Evolutionary conservation across 2,329 filamentous ascomycete genomes (phyloP), one percentile per base, ranked within the genome.

Genomic region (Penicillium sp.): DNA sequence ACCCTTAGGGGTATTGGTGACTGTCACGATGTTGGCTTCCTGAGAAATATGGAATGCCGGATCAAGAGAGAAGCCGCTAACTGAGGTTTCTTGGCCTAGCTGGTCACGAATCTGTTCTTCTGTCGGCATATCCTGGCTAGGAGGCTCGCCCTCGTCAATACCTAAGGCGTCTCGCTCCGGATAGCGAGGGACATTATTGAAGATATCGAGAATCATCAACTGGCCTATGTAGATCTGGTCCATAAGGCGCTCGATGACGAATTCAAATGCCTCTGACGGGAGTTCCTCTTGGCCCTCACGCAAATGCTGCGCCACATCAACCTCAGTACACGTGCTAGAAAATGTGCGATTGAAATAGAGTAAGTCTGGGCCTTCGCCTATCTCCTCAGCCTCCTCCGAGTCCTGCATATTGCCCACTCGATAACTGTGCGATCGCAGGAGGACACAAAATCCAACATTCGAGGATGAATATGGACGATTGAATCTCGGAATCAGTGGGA

Each of bases 261-360:
- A 17, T 39, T 61, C 62, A 35, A 63, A 60, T 19, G 36, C 58
- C 13, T 54, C 54, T 17, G 45, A 35, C 1, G 17, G 23, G 27
- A 42, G 23, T 4, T 55, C 21, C 1, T 42, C 25, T 19, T 27
- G 1, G 13, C 2, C 31, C 52, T 55, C 29, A 8, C 1, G 10
- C 12, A 1, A 31, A 43, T 33, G n/a, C 2, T 55, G 51, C 31
- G 51, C 8, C 9, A 27, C 3, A 1, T 54, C 53, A 33, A 41
- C 41, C 15, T 44, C 12, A 29, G 12, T 19, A 13, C 47, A 19
- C 6, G 50, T 57, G 29, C 25, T 55, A 29, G 63, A 52, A 49
- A 65, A 62, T 6, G 51, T 36, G 35, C 63, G 60, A n/a, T 59
- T 64, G 53, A 64, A 65, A 15, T 49, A 58, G 3, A 65, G 53